phyloP scores from a whole-genome alignment of 2,329 filamentous ascomycete species.

The Colletotrichum incanum region DNA sequence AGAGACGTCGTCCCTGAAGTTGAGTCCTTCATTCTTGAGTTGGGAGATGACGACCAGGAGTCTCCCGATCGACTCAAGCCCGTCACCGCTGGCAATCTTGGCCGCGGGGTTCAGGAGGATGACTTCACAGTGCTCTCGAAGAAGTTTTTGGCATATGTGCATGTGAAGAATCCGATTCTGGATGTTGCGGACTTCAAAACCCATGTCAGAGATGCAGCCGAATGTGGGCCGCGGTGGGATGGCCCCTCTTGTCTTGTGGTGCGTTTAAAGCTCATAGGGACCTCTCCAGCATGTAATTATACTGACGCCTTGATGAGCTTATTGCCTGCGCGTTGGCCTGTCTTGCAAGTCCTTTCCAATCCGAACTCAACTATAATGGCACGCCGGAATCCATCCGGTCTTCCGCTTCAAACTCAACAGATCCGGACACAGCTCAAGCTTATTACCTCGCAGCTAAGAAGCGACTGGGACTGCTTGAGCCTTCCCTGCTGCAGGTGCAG shows the following conservation, averaged over 20 bases:
- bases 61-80: slow-evolving; percentile 21
- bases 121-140: slow-evolving; percentile 49
- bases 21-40: slow-evolving; percentile 44
- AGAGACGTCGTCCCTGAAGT: slow-evolving; percentile 44
- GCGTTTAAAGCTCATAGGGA: slow-evolving; percentile 3
- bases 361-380: slow-evolving; percentile 11
- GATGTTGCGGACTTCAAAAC: slow-evolving; percentile 44
- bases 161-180: slow-evolving; percentile 54
- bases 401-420: background rate
- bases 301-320: slow-evolving; percentile 44
- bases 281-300: background rate
- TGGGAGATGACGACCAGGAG: slow-evolving; percentile 38
- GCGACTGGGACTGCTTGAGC: slow-evolving; percentile 49
- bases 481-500: slow-evolving; percentile 49
- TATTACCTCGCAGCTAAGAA: slow-evolving; percentile 53
- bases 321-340: slow-evolving; percentile 51
- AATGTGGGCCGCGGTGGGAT: slow-evolving; percentile 50
- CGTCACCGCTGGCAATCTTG: slow-evolving; percentile 19
- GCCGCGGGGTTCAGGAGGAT: slow-evolving; percentile 47
- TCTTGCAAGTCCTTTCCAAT: slow-evolving; percentile 47
- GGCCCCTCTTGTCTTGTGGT: slow-evolving; percentile 51
- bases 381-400: slow-evolving; percentile 29
- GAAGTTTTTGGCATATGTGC: slow-evolving; percentile 50
- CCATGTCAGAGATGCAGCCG: slow-evolving; percentile 46
- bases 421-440: slow-evolving; percentile 33